These are phyloP conservation scores for Poronia punctata DNA, from an alignment of 495 filamentous ascomycete genomes.

Conservation along the genomic window DNA sequence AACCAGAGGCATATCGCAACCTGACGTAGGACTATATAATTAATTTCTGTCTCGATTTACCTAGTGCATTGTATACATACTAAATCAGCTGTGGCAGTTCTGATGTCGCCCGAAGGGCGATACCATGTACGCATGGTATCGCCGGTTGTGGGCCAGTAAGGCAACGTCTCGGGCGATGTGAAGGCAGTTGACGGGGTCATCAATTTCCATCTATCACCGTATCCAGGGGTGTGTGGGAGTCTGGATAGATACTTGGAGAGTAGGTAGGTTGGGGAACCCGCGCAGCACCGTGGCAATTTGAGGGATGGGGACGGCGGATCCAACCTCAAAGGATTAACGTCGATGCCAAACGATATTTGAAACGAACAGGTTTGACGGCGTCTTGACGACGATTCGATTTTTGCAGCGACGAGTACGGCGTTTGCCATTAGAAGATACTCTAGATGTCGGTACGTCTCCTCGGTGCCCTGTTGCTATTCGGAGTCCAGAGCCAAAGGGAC, in stretches of 20 bases:
- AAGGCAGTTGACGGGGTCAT: too few species aligned
- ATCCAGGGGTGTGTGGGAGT: too few species aligned
- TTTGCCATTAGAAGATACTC: background rate
- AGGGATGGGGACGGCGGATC: conserved; percentile 15
- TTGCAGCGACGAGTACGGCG: conserved; percentile 1
- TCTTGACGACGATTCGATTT: conserved; percentile 7
- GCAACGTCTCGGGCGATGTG: too few species aligned
- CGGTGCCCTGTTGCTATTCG: conserved; percentile 38
- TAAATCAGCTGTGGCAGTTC: background rate
- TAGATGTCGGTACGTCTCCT: conserved; percentile 16
- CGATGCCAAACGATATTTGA: conserved; percentile 4
- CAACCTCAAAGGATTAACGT: conserved; percentile 4
- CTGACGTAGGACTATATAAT: too few species aligned
- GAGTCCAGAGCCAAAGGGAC: conserved; percentile 16
- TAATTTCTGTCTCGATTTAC: too few species aligned
- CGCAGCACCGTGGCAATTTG: conserved; percentile 14
- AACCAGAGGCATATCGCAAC: too few species aligned
- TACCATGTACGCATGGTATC: too few species aligned
- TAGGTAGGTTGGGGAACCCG: conserved; percentile 6
- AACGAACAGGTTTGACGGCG: conserved; percentile 11
- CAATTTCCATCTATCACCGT: conserved; percentile 8
- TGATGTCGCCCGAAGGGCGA: background rate
- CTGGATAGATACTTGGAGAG: background rate
- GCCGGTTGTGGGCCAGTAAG: background rate
- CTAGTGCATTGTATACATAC: too few species aligned